Conservation (phyloP, 2,329 filamentous ascomycete species). For the Colletotrichum musae region DNA sequence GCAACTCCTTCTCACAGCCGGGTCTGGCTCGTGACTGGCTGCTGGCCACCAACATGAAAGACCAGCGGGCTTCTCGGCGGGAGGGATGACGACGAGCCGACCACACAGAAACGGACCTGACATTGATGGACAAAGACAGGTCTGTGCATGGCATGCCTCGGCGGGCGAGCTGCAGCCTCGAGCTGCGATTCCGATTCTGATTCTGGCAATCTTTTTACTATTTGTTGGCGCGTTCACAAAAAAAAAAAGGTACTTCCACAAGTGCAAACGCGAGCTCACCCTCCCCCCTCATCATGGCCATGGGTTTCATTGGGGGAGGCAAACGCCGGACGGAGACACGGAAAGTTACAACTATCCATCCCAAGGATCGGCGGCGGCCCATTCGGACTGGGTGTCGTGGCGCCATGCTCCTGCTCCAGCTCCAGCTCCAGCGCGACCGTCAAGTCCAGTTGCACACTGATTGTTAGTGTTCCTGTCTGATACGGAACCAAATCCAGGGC, state of each 20-base stretch:
- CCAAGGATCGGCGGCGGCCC: slow-evolving; percentile 25
- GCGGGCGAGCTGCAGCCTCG: slow-evolving; percentile 12
- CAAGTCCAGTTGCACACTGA: too few species aligned
- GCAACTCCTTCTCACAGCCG: neutral
- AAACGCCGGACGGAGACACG: slow-evolving; percentile 26
- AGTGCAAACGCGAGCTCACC: slow-evolving; percentile 8
- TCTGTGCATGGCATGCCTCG: slow-evolving; percentile 36
- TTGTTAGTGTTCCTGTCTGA: neutral
- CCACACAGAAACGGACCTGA: slow-evolving; percentile 22
- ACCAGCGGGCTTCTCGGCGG: slow-evolving; percentile 11
- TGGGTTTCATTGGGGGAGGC: slow-evolving; percentile 30
- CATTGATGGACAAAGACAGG: slow-evolving; percentile 26
- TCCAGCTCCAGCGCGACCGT: neutral
- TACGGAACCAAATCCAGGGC: slow-evolving; percentile 1
- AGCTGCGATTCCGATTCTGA: neutral
- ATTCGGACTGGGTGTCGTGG: slow-evolving; percentile 13
- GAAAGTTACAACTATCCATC: slow-evolving; percentile 20
- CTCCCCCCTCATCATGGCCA: neutral
- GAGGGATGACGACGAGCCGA: slow-evolving; percentile 11
- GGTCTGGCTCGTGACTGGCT: slow-evolving; percentile 28
- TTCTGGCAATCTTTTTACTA: neutral
- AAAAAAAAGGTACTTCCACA: neutral
- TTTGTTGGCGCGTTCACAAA: neutral
- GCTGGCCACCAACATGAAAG: slow-evolving; percentile 5
- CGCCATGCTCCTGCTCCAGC: slow-evolving; percentile 12